These are phyloP conservation scores for Ceratocystis eucalypticola DNA, from an alignment of 2,329 filamentous ascomycete species.

Conservation along the genomic window DNA sequence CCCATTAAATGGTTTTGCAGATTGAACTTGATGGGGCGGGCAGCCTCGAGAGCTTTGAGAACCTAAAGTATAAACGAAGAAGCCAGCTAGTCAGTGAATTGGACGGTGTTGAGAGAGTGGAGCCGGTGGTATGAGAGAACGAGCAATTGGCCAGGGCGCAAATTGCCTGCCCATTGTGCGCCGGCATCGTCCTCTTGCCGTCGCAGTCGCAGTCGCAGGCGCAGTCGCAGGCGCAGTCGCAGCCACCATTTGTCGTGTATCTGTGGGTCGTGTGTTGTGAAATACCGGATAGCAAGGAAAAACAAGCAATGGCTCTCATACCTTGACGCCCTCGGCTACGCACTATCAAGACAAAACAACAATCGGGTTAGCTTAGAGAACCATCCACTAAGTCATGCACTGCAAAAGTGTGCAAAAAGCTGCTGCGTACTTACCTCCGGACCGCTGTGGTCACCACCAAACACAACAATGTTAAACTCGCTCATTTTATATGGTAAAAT, in stretches of 20 bases:
- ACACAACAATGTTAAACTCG: conserved; percentile 65
- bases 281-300: background rate
- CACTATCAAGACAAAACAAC: conserved; percentile 36
- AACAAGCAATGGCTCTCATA: conserved; percentile 27
- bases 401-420: background rate
- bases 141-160: too few relatives aligned
- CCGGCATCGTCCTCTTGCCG: too few relatives aligned
- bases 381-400: background rate
- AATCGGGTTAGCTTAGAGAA: conserved; percentile 2
- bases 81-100: background rate
- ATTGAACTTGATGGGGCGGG: conserved; percentile 63
- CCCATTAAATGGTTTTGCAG: conserved; percentile 82
- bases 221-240: background rate
- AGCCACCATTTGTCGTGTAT: background rate
- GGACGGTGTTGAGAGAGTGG: background rate
- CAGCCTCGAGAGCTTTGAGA: conserved; percentile 63
- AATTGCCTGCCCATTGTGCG: too few relatives aligned
- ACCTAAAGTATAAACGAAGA: conserved; percentile 37
- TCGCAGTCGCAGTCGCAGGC: background rate
- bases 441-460: conserved; percentile 72
- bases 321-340: conserved; percentile 73
- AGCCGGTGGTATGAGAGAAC: background rate
- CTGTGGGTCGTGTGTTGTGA: background rate
- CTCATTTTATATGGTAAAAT: conserved; percentile 38
- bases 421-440: conserved; percentile 50